Percentiles rank a stretch among this genome's conserved stretches.
Conservation (phyloP, 768 basidiomycete species). For the Lepiota venenata region DNA sequence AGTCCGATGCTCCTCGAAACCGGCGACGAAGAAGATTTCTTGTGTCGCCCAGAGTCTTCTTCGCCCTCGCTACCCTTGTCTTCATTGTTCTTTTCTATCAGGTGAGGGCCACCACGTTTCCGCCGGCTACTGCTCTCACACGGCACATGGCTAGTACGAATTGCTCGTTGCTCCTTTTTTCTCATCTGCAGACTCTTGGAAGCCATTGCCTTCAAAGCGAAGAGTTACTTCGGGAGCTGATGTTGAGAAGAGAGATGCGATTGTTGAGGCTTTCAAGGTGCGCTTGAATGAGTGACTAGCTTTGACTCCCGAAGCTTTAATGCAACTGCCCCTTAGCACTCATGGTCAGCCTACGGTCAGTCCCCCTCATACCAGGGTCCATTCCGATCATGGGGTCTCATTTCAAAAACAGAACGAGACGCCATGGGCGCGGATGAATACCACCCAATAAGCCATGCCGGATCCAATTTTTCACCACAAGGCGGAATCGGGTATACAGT, state of each 20-base stretch:
- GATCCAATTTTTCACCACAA: constrained; percentile 71
- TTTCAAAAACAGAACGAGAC: constrained; percentile 59
- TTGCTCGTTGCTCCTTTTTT: not conserved
- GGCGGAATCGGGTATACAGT: constrained; percentile 92
- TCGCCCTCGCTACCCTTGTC: not conserved
- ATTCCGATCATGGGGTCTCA: no score
- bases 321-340: constrained; percentile 51
- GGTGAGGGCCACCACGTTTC: not conserved
- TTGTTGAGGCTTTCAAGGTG: constrained; percentile 81
- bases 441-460: constrained; percentile 73
- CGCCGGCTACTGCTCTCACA: not conserved
- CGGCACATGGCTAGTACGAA: not conserved
- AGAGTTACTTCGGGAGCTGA: constrained; percentile 40
- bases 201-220: not conserved
- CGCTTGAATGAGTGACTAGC: constrained; percentile 14
- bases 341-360: constrained; percentile 85
- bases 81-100: not conserved
- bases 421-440: constrained; percentile 95
- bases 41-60: not conserved
- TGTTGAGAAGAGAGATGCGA: constrained; percentile 56
- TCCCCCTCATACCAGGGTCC: not conserved
- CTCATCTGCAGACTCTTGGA: not conserved
- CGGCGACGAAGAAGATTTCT: not conserved
- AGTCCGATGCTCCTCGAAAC: constrained; percentile 2
- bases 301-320: not conserved